Base-by-base conservation (phyloP, 768 basidiomycete genomes). In the Tephrocybe sp. region DNA sequence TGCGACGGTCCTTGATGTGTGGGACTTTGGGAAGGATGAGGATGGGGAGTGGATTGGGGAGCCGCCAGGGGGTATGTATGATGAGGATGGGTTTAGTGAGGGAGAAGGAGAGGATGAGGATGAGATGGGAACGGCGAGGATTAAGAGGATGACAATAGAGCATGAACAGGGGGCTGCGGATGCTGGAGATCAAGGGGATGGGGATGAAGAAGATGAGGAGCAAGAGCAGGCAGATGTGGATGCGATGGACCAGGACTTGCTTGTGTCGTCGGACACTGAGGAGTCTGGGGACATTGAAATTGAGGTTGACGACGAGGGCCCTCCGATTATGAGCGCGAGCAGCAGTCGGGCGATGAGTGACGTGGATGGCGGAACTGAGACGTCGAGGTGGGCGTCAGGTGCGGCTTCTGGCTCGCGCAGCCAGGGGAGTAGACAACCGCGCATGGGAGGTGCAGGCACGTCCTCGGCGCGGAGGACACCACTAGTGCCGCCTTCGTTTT, bases 1-100 rank as follows among this genome's bases (percentile, higher is more conserved):
- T 57, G 68, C 80, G 5, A 92, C 91, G 4, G 85, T 89, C 49
- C 72, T 93, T 46, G 91, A 93, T 60, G 91, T 93, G 21, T 93
- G 90, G 90, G 89, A 93, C 73, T 93, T 92, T 64, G 91, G 87
- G 13, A 76, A 73, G 42, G 87, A 84, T 61, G 70, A 72, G 9
- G 87, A 86, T 50, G 86, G 87, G n/a, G 87, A 84, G 44, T 91
- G 90, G 89, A 71, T 87, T 38, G 88, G 89, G 9, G 89, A 91
- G 62, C 86, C 87, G 0, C 78, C 85, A 11, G 79, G 79, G 32
- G 86, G 87, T 11, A 68, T 88, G 38, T 89, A 91, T 59, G 89
- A 91, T 58, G 87, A 82, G 32, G 81, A 79, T 51, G 79, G 78
- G 37, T 78, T 78, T 43, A 78, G 76, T 43, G 79, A 81, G 31